Percentiles rank a stretch among this genome's conserved stretches.
Conservation (phyloP, 176 grass and related monocot genomes). For the Pharus latifolius region DNA sequence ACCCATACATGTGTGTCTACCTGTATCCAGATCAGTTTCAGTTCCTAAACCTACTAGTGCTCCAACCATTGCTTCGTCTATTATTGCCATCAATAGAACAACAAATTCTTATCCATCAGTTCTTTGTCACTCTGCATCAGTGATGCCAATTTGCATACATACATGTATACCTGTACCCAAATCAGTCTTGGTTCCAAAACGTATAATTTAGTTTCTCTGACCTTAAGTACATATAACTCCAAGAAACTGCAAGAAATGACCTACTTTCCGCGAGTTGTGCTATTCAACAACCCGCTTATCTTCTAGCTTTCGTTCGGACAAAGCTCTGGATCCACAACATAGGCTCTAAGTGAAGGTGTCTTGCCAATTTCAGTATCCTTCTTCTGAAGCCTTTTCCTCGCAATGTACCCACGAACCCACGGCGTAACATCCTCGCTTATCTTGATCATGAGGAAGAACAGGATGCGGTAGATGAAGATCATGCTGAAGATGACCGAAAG, state of each 20-base stretch:
- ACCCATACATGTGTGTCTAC: slow-evolving; percentile 28
- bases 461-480: slow-evolving; percentile 90
- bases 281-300: slow-evolving; percentile 18
- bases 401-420: slow-evolving; percentile 69
- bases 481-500: slow-evolving; percentile 76
- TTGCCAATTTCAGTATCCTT: slow-evolving; percentile 45
- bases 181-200: slow-evolving; percentile 37
- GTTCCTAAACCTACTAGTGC: slow-evolving; percentile 27
- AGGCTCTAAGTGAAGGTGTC: slow-evolving; percentile 78
- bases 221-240: slow-evolving; percentile 44
- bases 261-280: slow-evolving; percentile 28
- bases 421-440: slow-evolving; percentile 85
- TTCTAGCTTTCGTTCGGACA: slow-evolving; percentile 38
- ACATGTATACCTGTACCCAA: slow-evolving; percentile 41
- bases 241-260: slow-evolving; percentile 23
- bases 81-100: background rate
- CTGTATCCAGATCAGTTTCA: slow-evolving; percentile 36
- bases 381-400: slow-evolving; percentile 65
- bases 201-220: slow-evolving; percentile 40
- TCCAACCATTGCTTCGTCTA: background rate
- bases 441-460: slow-evolving; percentile 97
- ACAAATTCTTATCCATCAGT: slow-evolving; percentile 13
- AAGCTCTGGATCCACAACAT: slow-evolving; percentile 72
- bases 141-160: slow-evolving; percentile 27
- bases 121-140: slow-evolving; percentile 31